Evolutionary conservation across 2,329 filamentous ascomycete species (phyloP).

Genomic region (Colletotrichum spaethianum): DNA sequence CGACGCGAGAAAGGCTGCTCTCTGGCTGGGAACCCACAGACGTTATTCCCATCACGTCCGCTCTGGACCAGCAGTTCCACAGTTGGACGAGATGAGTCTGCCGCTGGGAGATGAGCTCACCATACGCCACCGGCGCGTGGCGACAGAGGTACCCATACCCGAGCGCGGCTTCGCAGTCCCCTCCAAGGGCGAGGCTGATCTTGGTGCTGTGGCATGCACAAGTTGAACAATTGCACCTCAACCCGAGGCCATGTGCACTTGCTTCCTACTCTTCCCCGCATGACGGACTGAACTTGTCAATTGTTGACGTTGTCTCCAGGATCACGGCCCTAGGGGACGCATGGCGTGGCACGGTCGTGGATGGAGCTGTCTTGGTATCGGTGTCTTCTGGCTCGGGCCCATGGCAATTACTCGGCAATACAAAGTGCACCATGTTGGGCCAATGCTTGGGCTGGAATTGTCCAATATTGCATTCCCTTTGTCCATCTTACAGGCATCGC

Average conservation of each 20-base stretch:
- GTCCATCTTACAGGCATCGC: not conserved
- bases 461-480: constrained; percentile 16
- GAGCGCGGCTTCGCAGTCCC: not conserved
- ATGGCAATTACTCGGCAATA: not conserved
- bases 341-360: constrained; percentile 14
- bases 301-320: not conserved
- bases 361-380: constrained; percentile 1
- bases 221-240: not conserved
- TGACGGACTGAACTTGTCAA: not conserved
- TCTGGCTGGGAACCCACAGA: constrained; percentile 11
- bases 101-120: not conserved
- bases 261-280: not conserved
- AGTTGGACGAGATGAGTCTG: not conserved
- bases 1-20: constrained; percentile 2
- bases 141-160: too few relatives aligned
- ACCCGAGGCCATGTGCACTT: not conserved
- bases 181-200: not conserved
- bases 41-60: not conserved
- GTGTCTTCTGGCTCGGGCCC: constrained; percentile 3
- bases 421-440: not conserved
- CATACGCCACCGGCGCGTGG: too few relatives aligned
- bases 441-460: not conserved
- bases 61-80: constrained; percentile 3
- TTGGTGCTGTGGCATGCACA: not conserved
- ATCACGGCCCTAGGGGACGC: not conserved